Evolutionary conservation across 1,284 basidiomycete species (phyloP).

Genomic region (Malassezia arunalokei): DNA sequence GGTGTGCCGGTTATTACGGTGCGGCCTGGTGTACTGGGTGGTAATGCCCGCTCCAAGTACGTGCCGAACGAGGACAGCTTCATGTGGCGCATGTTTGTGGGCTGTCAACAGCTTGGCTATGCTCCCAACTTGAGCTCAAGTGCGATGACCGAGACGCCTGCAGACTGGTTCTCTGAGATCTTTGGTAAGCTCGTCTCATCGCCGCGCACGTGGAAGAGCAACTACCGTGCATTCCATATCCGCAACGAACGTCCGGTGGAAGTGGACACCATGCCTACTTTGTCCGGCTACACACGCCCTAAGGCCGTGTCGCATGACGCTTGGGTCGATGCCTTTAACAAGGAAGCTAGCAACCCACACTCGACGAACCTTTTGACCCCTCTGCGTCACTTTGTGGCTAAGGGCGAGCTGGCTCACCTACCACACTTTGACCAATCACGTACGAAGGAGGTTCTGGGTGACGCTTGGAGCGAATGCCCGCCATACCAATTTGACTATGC

Average conservation of each 20-base stretch:
- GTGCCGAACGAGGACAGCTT: slow-evolving; percentile 17
- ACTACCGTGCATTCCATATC: slow-evolving; percentile 13
- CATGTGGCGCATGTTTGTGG: slow-evolving; percentile 12
- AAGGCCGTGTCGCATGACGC: slow-evolving; percentile 10
- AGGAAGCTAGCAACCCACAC: slow-evolving; percentile 10
- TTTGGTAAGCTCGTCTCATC: slow-evolving; percentile 11
- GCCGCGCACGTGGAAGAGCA: slow-evolving; percentile 9
- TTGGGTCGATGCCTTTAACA: slow-evolving; percentile 14
- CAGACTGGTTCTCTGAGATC: slow-evolving; percentile 17
- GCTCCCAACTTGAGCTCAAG: background rate
- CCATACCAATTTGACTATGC: slow-evolving; percentile 8
- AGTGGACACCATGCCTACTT: background rate
- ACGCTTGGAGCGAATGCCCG: slow-evolving; percentile 7
- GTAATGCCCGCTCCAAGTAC: slow-evolving; percentile 25
- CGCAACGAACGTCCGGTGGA: slow-evolving; percentile 4
- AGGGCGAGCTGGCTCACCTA: slow-evolving; percentile 15
- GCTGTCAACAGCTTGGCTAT: slow-evolving; percentile 11
- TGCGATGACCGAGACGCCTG: slow-evolving; percentile 11
- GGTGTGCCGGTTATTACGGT: slow-evolving; percentile 43
- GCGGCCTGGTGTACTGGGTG: slow-evolving; percentile 44
- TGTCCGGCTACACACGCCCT: background rate
- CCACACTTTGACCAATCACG: slow-evolving; percentile 12
- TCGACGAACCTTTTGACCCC: slow-evolving; percentile 14
- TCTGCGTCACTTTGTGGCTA: slow-evolving; percentile 10
- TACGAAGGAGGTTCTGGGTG: slow-evolving; percentile 9